These are phyloP conservation scores for Amanita rubescens DNA, from an alignment of 768 basidiomycete genomes.

Conservation along the genomic window DNA sequence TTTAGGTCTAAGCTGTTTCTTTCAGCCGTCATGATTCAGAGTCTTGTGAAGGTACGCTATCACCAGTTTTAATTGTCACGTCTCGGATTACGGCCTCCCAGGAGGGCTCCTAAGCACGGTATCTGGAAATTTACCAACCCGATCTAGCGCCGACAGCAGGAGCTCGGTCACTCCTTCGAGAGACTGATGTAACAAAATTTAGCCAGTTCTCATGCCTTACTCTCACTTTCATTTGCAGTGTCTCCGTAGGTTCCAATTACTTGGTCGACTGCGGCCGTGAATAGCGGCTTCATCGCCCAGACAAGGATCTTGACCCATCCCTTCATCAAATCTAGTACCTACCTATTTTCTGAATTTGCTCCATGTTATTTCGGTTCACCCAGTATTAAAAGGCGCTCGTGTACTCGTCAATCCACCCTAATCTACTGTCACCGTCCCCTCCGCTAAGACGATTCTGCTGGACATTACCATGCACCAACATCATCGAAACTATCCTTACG, in stretches of 20 bases:
- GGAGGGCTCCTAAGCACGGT: conserved; percentile 27
- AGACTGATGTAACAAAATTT: conserved; percentile 24
- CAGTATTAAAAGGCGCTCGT: conserved; percentile 34
- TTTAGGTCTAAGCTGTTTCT: conserved; percentile 29
- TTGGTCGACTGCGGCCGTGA: conserved; percentile 31
- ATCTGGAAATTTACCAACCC: conserved; percentile 28
- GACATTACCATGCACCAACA: conserved; percentile 21
- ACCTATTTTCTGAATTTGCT: conserved; percentile 26
- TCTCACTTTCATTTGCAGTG: conserved; percentile 18
- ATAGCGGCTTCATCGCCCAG: conserved; percentile 38
- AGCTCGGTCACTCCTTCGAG: conserved; percentile 23
- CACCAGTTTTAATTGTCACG: conserved; percentile 29
- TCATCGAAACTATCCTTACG: conserved; percentile 35
- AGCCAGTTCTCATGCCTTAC: conserved; percentile 18
- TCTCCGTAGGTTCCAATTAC: conserved; percentile 29
- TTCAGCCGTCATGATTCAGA: conserved; percentile 27
- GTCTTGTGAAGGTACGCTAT: conserved; percentile 33
- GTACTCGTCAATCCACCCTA: conserved; percentile 2
- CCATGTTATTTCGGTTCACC: conserved; percentile 31
- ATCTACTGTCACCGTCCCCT: conserved; percentile 12
- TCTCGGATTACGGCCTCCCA: conserved; percentile 24
- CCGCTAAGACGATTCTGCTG: conserved; percentile 15
- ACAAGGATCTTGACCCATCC: conserved; percentile 13
- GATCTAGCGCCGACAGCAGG: conserved; percentile 23
- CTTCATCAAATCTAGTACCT: conserved; percentile 5